phyloP scores from a whole-genome alignment of 768 basidiomycete species.

The Chiua virens region DNA sequence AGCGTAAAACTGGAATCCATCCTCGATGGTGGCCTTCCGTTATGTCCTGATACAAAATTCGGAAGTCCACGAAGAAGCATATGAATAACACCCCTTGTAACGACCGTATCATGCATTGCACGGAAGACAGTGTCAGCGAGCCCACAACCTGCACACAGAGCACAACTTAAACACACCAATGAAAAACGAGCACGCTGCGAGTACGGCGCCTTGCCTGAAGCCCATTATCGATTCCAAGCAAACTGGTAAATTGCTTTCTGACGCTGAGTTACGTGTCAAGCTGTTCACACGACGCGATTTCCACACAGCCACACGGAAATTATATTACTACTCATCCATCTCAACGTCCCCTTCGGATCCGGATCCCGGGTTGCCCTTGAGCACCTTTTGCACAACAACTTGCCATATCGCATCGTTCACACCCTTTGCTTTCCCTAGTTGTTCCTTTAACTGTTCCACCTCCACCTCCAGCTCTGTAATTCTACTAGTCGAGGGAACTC shows the following conservation, averaged over 20 bases:
- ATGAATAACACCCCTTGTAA: constrained; percentile 73
- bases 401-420: constrained; percentile 96
- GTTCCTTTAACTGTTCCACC: constrained; percentile 59
- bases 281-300: constrained; percentile 15
- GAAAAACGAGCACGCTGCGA: constrained; percentile 87
- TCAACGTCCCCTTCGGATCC: neutral
- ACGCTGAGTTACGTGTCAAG: neutral
- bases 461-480: constrained; percentile 74
- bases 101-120: too few relatives aligned
- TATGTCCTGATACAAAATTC: constrained; percentile 69
- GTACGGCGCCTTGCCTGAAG: constrained; percentile 86
- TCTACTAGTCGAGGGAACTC: constrained; percentile 48
- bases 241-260: neutral
- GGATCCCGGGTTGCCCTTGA: constrained; percentile 26
- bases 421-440: constrained; percentile 82
- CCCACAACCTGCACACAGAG: constrained; percentile 17
- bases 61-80: constrained; percentile 86
- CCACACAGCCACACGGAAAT: constrained; percentile 19
- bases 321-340: constrained; percentile 13
- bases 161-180: constrained; percentile 63
- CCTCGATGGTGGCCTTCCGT: constrained; percentile 64
- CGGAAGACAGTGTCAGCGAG: neutral
- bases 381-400: constrained; percentile 65
- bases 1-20: constrained; percentile 87
- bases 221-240: constrained; percentile 53